Conservation (phyloP, 192 early-diverging fungal species). For the Piromyces finnis region DNA sequence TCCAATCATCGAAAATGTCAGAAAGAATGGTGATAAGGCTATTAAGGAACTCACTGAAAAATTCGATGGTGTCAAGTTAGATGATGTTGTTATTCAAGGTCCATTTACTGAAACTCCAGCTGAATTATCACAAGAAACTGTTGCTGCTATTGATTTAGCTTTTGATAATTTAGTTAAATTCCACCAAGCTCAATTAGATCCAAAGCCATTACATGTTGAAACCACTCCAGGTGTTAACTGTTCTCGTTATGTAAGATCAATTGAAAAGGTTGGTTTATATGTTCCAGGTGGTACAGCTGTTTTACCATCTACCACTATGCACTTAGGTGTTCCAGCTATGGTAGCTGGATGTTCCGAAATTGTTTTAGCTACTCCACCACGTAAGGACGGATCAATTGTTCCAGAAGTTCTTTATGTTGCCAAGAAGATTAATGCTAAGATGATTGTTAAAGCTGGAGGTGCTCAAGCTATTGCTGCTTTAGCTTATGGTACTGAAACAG, state of each 20-base stretch:
- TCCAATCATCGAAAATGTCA: constrained; percentile 79
- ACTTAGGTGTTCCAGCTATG: constrained; percentile 93
- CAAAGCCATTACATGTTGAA: constrained; percentile 57
- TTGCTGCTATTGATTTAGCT: constrained; percentile 80
- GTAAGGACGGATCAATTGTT: constrained; percentile 70
- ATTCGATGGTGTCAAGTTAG: constrained; percentile 73
- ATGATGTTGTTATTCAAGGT: constrained; percentile 51
- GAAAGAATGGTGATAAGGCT: constrained; percentile 65
- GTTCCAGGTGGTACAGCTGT: constrained; percentile 97
- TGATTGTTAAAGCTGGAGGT: constrained; percentile 83
- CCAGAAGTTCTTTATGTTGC: constrained; percentile 98
- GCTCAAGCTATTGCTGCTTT: constrained; percentile 96
- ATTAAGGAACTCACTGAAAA: constrained; percentile 67
- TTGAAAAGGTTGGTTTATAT: constrained; percentile 92
- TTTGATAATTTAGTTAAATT: constrained; percentile 84
- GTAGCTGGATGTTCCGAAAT: constrained; percentile 93
- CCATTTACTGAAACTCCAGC: constrained; percentile 45
- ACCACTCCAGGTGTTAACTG: constrained; percentile 98
- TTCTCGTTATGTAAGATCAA: constrained; percentile 78
- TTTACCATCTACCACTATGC: constrained; percentile 83
- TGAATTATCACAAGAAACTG: constrained; percentile 32
- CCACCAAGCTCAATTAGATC: constrained; percentile 77
- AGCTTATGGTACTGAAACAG: constrained; percentile 91
- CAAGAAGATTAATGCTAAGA: constrained; percentile 84
- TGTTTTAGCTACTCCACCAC: constrained; percentile 87